These are phyloP conservation scores for Penicillium cataractarum DNA, from an alignment of 495 filamentous ascomycete species.

Conservation along the genomic window DNA sequence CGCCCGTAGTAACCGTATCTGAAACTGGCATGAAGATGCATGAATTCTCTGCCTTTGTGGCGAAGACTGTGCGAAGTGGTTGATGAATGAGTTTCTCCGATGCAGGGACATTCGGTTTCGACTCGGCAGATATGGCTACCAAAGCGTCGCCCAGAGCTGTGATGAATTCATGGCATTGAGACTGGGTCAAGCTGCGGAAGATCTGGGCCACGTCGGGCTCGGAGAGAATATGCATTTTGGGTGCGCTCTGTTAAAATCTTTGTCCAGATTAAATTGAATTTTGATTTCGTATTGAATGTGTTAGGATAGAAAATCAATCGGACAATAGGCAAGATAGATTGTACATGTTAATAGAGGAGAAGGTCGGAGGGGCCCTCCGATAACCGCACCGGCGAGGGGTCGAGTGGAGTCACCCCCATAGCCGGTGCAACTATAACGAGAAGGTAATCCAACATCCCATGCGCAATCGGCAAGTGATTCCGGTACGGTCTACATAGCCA, in stretches of 20 bases:
- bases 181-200: conserved; percentile 38
- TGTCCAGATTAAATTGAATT: background rate
- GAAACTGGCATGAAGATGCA: conserved; percentile 93
- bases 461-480: conserved; percentile 10
- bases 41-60: conserved; percentile 65
- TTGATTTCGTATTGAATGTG: background rate
- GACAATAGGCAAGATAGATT: background rate
- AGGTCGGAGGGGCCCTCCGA: conserved; percentile 13
- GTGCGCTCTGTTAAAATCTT: background rate
- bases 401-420: background rate
- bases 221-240: conserved; percentile 50
- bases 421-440: conserved; percentile 3
- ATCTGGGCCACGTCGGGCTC: conserved; percentile 42
- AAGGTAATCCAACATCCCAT: background rate
- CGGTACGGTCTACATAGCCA: background rate
- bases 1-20: conserved; percentile 55
- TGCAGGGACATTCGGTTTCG: conserved; percentile 20
- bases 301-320: background rate
- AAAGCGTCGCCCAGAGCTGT: conserved; percentile 35
- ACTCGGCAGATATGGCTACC: conserved; percentile 34
- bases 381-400: conserved; percentile 9
- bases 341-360: background rate
- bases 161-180: conserved; percentile 42
- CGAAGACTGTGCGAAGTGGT: conserved; percentile 72
- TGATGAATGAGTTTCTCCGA: conserved; percentile 58